Base-by-base conservation (phyloP, 2,329 filamentous ascomycete genomes). In the Hypoxylon sp. region DNA sequence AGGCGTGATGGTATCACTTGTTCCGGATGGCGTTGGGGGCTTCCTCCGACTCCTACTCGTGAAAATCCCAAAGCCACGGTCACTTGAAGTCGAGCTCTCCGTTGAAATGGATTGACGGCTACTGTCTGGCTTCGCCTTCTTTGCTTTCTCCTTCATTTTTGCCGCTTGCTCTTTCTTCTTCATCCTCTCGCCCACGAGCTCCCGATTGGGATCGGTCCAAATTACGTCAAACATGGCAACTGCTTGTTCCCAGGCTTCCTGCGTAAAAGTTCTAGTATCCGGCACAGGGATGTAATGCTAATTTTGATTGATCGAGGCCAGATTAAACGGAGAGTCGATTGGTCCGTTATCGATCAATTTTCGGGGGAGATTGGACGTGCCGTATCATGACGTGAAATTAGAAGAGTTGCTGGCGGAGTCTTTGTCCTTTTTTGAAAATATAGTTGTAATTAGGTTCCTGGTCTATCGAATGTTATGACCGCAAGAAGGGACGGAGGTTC, bases 141-240 rank as follows among this genome's bases (percentile, higher is more conserved):
- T 73, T n/a, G 71, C 65, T 68, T 68, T 75, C 15, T 77, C 75
- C 60, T 78, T 81, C 47, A 70, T 73, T 60, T 77, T 80, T 21
- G 76, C 79, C 65, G 82, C 81, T 51, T 75, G 73, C 67, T 83
- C 83, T 72, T 87, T 88, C 52, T 82, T 83, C 1, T 83, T 81
- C 15, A 83, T 83, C 60, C 83, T 81, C 74, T 89, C 84, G 2
- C 86, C 85, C 15, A 88, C 82, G 7, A 83, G 80, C 77, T 89
- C 85, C 63, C 81, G 79, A 54, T 85, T 80, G 21, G 84, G 85
- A 62, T 88, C 87, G 3, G 85, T 86, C 87, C 87, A 89, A 51
- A 87, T 79, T 32, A 89, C 84, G 74, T 88, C 86, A 74, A 87
- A 89, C 87, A 89, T 89, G 48, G 62, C 76, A 72, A 32, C 31